These are phyloP conservation scores for Fistulifera solaris DNA, from an alignment of 108 stramenopile species.

Conservation along the genomic window DNA sequence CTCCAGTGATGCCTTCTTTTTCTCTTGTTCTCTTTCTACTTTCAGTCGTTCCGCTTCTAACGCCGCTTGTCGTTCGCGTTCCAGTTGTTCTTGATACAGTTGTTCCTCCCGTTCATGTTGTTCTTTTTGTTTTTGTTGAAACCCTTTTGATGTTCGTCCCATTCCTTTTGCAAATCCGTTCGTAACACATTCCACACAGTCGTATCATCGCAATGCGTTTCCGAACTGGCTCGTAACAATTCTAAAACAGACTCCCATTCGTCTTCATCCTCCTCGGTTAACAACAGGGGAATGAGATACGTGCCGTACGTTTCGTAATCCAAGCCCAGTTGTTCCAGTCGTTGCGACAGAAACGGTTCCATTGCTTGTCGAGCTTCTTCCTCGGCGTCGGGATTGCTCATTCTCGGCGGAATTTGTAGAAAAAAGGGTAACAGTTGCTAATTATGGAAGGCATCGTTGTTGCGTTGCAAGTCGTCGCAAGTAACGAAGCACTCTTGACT, in stretches of 20 bases:
- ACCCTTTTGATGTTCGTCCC: constrained; percentile 20
- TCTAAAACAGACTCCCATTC: constrained; percentile 54
- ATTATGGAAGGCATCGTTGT: too few relatives aligned
- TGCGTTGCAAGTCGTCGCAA: too few relatives aligned
- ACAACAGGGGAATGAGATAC: constrained; percentile 39
- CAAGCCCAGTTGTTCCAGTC: constrained; percentile 53
- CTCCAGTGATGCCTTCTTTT: constrained; percentile 12
- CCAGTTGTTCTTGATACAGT: constrained; percentile 20
- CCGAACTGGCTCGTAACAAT: constrained; percentile 57
- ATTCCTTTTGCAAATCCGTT: constrained; percentile 30
- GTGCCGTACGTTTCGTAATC: constrained; percentile 68
- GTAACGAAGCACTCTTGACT: too few relatives aligned
- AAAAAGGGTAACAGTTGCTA: too few relatives aligned
- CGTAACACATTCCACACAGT: constrained; percentile 41
- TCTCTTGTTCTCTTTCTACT: constrained; percentile 2
- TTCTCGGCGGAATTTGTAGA: too few relatives aligned
- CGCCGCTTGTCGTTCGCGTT: constrained; percentile 44
- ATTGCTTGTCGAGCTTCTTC: constrained; percentile 4
- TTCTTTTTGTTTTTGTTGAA: constrained; percentile 15
- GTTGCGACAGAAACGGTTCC: constrained; percentile 30
- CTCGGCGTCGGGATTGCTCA: not conserved
- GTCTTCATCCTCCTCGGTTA: constrained; percentile 25
- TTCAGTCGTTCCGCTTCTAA: constrained; percentile 20
- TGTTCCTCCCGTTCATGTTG: constrained; percentile 20
- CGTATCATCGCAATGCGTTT: constrained; percentile 48